These are phyloP conservation scores for Ligustrum vulgare DNA, from an alignment of 257 asterid genomes.

Conservation along the genomic window DNA sequence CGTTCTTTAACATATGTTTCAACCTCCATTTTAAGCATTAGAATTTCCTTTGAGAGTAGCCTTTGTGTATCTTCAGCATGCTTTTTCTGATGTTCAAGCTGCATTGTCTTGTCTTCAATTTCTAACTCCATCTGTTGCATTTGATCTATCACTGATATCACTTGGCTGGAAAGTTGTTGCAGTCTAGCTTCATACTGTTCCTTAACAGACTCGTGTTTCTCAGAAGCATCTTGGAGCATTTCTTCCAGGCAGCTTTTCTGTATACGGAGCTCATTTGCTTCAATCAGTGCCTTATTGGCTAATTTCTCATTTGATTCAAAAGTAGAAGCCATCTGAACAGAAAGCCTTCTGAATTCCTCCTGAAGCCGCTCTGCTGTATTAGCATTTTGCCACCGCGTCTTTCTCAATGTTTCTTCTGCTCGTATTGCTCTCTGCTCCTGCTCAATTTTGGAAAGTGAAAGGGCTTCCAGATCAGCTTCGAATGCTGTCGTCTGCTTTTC, in stretches of 20 bases:
- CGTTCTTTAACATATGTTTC: slow-evolving; percentile 36
- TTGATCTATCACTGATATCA: slow-evolving; percentile 39
- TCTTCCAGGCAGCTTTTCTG: slow-evolving; percentile 60
- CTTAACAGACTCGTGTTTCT: slow-evolving; percentile 45
- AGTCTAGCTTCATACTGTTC: slow-evolving; percentile 49
- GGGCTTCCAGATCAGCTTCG: slow-evolving; percentile 70
- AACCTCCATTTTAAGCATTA: slow-evolving; percentile 49
- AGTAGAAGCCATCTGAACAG: slow-evolving; percentile 74
- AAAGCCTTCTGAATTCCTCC: slow-evolving; percentile 76
- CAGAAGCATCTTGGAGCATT: slow-evolving; percentile 53
- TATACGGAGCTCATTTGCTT: slow-evolving; percentile 69
- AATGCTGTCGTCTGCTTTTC: slow-evolving; percentile 69
- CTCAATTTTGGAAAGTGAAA: slow-evolving; percentile 66
- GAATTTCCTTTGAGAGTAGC: slow-evolving; percentile 49
- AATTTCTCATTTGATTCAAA: slow-evolving; percentile 85
- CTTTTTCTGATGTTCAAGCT: slow-evolving; percentile 46
- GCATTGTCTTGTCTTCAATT: slow-evolving; percentile 39
- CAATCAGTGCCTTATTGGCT: slow-evolving; percentile 75
- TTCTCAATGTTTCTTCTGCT: slow-evolving; percentile 87
- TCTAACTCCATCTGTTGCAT: slow-evolving; percentile 51
- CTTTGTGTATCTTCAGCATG: slow-evolving; percentile 43
- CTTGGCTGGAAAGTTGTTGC: slow-evolving; percentile 48
- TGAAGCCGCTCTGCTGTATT: slow-evolving; percentile 81
- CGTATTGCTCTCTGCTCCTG: slow-evolving; percentile 89
- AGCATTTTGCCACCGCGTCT: slow-evolving; percentile 70